Percentiles rank a stretch among this genome's conserved stretches.
Evolutionary conservation across 164 flowering plant species (phyloP).

Genomic region (Chimonanthus salicifolius): DNA sequence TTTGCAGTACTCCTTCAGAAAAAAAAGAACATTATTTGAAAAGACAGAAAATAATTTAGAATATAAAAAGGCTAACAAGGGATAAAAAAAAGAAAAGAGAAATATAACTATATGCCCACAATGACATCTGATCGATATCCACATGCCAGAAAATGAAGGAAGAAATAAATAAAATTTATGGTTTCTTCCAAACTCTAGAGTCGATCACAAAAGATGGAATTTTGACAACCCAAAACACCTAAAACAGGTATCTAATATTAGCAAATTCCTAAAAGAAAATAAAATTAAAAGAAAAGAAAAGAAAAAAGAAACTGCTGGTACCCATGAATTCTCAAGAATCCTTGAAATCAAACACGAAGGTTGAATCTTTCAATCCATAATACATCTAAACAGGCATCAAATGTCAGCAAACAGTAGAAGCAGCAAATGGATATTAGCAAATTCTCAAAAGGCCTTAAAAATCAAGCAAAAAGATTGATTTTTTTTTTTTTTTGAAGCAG

Average conservation of each 20-base stretch:
- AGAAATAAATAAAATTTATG: neutral
- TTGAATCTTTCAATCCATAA: no score
- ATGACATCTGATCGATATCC: no score
- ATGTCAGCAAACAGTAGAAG: neutral
- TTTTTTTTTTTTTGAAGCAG: neutral
- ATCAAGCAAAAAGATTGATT: neutral
- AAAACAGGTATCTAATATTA: neutral
- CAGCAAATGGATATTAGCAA: neutral
- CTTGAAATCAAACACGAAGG: no score
- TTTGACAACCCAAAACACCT: neutral
- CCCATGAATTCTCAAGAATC: no score
- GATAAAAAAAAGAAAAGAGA: no score
- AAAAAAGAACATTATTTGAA: no score
- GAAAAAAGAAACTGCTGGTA: no score
- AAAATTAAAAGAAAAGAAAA: no score
- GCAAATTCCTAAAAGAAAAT: neutral
- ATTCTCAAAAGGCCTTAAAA: neutral
- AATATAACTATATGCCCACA: no score
- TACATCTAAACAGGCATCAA: neutral
- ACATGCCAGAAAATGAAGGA: neutral
- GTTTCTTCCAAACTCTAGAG: neutral
- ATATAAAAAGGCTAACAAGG: no score
- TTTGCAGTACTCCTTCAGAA: no score
- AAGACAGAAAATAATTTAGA: no score
- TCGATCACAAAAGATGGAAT: neutral